Evolutionary conservation across 192 early-diverging fungal species (phyloP).

Genomic region (Rhizophagus clarus): DNA sequence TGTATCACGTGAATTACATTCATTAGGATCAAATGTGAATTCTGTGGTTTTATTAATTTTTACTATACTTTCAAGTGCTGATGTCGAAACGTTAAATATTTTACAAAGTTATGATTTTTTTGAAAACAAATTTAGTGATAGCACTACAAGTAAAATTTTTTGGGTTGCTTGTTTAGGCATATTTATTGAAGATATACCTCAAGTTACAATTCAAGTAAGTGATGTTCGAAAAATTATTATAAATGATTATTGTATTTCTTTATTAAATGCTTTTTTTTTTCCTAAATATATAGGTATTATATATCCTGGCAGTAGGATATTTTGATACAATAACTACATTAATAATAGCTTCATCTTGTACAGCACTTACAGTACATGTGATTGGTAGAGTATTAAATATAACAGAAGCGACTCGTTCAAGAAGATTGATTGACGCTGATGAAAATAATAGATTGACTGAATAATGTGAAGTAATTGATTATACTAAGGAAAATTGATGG

Average conservation of each 20-base stretch:
- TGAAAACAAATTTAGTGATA: background rate
- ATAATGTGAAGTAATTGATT: too few relatives aligned
- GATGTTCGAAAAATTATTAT: background rate
- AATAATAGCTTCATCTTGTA: background rate
- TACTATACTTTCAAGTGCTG: background rate
- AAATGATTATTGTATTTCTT: too few relatives aligned
- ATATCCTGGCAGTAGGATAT: background rate
- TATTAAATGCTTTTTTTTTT: too few relatives aligned
- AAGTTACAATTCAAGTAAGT: slow-evolving; percentile 19
- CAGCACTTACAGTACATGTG: background rate
- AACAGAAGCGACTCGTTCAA: too few relatives aligned
- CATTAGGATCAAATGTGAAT: background rate
- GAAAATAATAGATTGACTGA: too few relatives aligned
- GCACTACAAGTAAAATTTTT: background rate
- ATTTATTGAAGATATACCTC: slow-evolving; percentile 20
- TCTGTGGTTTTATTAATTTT: background rate
- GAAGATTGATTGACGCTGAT: too few relatives aligned
- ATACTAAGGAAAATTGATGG: too few relatives aligned
- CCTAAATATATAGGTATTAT: slow-evolving; percentile 1
- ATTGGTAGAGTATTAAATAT: background rate
- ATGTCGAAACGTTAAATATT: slow-evolving; percentile 8
- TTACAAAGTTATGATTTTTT: background rate
- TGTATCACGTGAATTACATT: background rate
- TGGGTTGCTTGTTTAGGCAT: background rate
- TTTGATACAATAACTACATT: background rate